phyloP scores from a whole-genome alignment of 495 filamentous ascomycete genomes.

The Ramalina peruviana region DNA sequence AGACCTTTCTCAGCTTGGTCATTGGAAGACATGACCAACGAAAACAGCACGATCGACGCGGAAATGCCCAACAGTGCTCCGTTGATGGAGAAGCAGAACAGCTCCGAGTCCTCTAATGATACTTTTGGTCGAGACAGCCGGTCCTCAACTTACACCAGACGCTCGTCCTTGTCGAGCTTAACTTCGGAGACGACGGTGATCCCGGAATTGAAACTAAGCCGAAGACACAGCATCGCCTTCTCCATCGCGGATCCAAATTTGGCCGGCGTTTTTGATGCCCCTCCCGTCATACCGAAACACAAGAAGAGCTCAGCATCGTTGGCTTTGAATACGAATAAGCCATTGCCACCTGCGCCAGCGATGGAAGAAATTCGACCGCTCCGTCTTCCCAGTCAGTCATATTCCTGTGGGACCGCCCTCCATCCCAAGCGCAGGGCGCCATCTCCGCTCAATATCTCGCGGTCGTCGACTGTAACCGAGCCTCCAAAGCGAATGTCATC shows the following conservation, averaged over 20 bases:
- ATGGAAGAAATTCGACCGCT: slow-evolving; percentile 20
- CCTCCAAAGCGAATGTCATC: slow-evolving; percentile 14
- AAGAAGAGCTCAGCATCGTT: slow-evolving; percentile 11
- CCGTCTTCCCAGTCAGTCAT: slow-evolving; percentile 13
- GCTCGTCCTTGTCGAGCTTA: slow-evolving; percentile 19
- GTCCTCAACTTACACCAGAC: slow-evolving; percentile 17
- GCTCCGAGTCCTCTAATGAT: slow-evolving; percentile 17
- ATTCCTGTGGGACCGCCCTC: slow-evolving; percentile 11
- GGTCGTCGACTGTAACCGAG: slow-evolving; percentile 9
- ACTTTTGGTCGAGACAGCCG: slow-evolving; percentile 16
- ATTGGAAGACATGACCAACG: slow-evolving; percentile 15
- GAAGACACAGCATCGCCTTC: slow-evolving; percentile 18
- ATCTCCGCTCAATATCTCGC: slow-evolving; percentile 14
- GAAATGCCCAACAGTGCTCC: slow-evolving; percentile 7
- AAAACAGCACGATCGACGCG: not conserved
- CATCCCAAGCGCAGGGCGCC: slow-evolving; percentile 14
- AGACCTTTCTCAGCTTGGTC: slow-evolving; percentile 18
- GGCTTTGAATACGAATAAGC: slow-evolving; percentile 26
- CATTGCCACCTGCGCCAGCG: slow-evolving; percentile 33
- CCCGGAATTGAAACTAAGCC: not conserved
- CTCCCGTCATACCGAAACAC: slow-evolving; percentile 8
- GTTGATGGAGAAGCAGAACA: slow-evolving; percentile 2
- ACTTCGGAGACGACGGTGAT: slow-evolving; percentile 7
- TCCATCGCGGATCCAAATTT: slow-evolving; percentile 25
- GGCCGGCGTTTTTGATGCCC: slow-evolving; percentile 31